These are phyloP conservation scores for Erythrophleum fordii DNA, from an alignment of 306 rosid genomes.

Conservation along the genomic window DNA sequence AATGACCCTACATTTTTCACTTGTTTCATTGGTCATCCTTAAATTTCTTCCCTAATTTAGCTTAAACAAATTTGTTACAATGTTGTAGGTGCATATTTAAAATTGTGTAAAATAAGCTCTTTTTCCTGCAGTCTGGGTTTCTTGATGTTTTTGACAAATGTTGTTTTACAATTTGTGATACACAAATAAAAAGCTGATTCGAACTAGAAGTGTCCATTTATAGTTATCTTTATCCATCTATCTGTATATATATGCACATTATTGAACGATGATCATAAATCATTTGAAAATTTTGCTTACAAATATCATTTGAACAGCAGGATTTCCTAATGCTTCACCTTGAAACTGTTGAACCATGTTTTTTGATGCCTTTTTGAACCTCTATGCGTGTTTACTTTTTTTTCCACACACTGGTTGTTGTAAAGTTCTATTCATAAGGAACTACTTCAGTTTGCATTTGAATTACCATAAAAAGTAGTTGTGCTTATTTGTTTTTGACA, in stretches of 20 bases:
- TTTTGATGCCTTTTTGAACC: not conserved
- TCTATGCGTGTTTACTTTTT: not conserved
- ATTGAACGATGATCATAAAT: not conserved
- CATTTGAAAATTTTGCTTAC: not conserved
- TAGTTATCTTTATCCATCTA: not conserved
- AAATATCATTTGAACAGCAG: not conserved
- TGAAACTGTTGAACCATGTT: constrained; percentile 1
- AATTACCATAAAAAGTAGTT: too few species aligned
- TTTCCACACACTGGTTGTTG: too few species aligned
- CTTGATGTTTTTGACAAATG: not conserved
- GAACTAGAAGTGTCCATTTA: not conserved
- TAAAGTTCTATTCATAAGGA: too few species aligned
- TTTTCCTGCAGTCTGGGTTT: not conserved
- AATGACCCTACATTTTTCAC: constrained; percentile 7
- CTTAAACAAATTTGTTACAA: not conserved
- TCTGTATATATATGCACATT: not conserved
- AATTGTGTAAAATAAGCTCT: not conserved
- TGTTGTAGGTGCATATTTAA: constrained; percentile 1
- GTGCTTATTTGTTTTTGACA: too few species aligned
- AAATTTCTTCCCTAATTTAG: not conserved
- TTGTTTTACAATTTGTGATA: not conserved
- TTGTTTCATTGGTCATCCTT: not conserved
- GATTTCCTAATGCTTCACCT: not conserved
- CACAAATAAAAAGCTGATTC: not conserved
- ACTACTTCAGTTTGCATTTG: too few species aligned